Evolutionary conservation across 2,329 filamentous ascomycete genomes (phyloP).

Genomic region (Huntiella omanensis): DNA sequence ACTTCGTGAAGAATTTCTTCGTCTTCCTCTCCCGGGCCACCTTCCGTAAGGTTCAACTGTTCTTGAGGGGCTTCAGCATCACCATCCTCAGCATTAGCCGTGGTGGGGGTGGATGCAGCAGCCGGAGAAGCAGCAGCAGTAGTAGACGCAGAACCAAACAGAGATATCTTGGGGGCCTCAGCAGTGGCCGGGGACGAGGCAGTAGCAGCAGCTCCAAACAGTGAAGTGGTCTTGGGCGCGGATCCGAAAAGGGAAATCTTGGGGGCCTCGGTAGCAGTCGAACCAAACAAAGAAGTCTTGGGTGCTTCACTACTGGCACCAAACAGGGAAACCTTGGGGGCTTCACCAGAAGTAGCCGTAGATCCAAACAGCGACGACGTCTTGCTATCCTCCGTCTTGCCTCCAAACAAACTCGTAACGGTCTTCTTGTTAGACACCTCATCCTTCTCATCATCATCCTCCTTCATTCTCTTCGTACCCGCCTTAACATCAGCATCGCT

Average conservation of each 20-base stretch:
- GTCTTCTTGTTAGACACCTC: background rate
- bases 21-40: conserved; percentile 50
- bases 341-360: background rate
- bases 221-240: background rate
- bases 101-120: background rate
- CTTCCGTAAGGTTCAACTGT: conserved; percentile 50
- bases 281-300: conserved; percentile 4
- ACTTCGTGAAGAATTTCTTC: conserved; percentile 54
- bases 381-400: background rate
- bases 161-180: background rate
- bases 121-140: background rate
- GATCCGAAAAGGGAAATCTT: conserved; percentile 4
- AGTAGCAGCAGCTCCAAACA: conserved; percentile 6
- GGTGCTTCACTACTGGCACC: background rate
- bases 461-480: no score
- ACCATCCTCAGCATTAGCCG: conserved; percentile 22
- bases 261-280: background rate
- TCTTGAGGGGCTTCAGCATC: conserved; percentile 38
- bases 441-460: background rate
- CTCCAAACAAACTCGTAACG: conserved; percentile 9
- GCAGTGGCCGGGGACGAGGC: background rate
- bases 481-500: background rate
- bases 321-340: conserved; percentile 1
- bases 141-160: background rate
- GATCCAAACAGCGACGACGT: conserved; percentile 1